phyloP scores from a whole-genome alignment of 2,329 filamentous ascomycete genomes.

The Shiraia bambusicola region DNA sequence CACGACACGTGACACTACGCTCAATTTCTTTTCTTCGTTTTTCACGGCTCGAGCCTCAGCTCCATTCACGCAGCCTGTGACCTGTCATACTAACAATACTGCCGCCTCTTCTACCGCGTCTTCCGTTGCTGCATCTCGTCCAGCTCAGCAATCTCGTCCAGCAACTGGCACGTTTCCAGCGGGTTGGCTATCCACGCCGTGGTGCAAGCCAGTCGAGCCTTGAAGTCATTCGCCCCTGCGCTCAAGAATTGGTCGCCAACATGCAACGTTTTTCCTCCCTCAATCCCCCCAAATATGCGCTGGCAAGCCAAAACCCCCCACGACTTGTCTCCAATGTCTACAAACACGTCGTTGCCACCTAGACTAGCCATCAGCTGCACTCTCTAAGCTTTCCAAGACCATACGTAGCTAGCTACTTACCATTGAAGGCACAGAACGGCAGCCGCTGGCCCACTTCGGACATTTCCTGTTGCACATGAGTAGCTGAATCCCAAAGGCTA shows the following conservation, averaged over 20 bases:
- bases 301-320: conserved; percentile 95
- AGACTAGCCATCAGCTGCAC: conserved; percentile 15
- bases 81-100: not conserved
- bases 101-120: conserved; percentile 25
- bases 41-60: too few relatives aligned
- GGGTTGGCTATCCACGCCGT: conserved; percentile 97
- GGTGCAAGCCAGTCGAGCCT: conserved; percentile 86
- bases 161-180: conserved; percentile 80
- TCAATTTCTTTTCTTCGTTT: too few relatives aligned
- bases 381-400: not conserved
- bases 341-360: conserved; percentile 93
- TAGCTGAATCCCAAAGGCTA: not conserved
- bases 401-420: conserved; percentile 40
- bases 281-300: conserved; percentile 78
- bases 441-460: conserved; percentile 67
- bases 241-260: conserved; percentile 95
- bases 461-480: conserved; percentile 58
- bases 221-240: conserved; percentile 90
- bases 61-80: not conserved
- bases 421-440: conserved; percentile 98
- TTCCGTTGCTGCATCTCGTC: conserved; percentile 45
- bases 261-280: conserved; percentile 79
- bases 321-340: conserved; percentile 97
- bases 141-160: conserved; percentile 72
- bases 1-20: too few relatives aligned